Evolutionary conservation across 2,329 filamentous ascomycete genomes (phyloP), one percentile per base, ranked within the genome.

Genomic region (Exophiala aquamarina): DNA sequence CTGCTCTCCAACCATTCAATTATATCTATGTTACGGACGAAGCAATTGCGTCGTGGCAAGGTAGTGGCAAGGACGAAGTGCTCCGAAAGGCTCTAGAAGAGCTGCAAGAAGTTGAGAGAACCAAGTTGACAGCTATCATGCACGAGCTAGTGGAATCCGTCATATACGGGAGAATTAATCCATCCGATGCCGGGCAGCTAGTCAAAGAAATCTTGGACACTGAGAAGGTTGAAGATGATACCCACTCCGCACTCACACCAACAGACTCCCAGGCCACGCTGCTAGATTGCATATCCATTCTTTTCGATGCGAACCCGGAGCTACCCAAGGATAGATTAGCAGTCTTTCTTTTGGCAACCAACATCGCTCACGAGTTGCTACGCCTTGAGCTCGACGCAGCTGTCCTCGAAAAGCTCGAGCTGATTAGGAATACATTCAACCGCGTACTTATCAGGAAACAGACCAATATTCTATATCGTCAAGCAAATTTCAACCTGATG

Each of bases 401-500:
- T 14, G 70, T 94, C 7, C 73, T 97, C 9, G 81, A 87, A 60
- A 78, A 85, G 20, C 72, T 96, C 11, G 86, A 87, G 8, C 75
- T 98, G 34, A 88, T 95, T 39, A 82, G 90, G 40, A 82, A 86
- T n/a, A 92, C 85, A 4, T 98, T 97, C 66, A 76, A 80, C 47
- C 85, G 85, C 57, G 82, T 93, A 63, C 86, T 86, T 13, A 90
- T 95, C 56, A 84, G 92, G 45, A 90, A 94, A 62, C 87, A 91
- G 39, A 98, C 93, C 6, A 95, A 96, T 60, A 76, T 93, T 3
- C 78, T 98, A 1, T 98, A 98, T 66, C 86, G 91, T 50, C 93
- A 97, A 68, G 89, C 92, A 11, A 97, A 95, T 67, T 97, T 95
- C 74, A 98, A 98, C 61, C 73, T 98, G 6, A 74, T 98, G 15